Evolutionary conservation across 2,329 filamentous ascomycete species (phyloP).

Genomic region (Stachybotrys echinatus): DNA sequence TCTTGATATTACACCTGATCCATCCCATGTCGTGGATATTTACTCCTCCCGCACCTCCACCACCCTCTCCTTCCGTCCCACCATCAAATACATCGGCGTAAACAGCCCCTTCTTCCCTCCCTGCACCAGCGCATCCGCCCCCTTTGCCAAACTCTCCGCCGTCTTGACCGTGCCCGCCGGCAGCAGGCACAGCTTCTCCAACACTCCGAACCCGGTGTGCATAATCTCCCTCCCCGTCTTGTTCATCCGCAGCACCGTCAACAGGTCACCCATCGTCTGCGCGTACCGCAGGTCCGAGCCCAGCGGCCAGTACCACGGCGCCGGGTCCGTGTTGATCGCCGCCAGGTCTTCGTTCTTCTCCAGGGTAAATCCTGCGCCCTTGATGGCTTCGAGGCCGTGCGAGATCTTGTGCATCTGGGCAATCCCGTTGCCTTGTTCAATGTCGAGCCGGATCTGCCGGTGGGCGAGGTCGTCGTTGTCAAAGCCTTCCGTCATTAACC

Average conservation of each 20-base stretch:
- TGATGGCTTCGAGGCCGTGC: conserved; percentile 73
- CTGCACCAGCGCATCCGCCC: conserved; percentile 74
- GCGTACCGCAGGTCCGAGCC: conserved; percentile 71
- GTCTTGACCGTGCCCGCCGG: conserved; percentile 82
- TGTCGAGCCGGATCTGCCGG: conserved; percentile 80
- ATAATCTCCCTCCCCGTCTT: conserved; percentile 65
- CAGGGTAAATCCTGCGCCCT: conserved; percentile 77
- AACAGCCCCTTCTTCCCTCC: conserved; percentile 82
- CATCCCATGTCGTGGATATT: neutral
- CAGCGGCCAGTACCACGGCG: conserved; percentile 89
- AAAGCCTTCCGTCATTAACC: conserved; percentile 95
- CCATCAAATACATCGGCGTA: conserved; percentile 94
- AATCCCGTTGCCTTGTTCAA: conserved; percentile 89
- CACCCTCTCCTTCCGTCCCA: conserved; percentile 66
- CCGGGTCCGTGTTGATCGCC: conserved; percentile 27
- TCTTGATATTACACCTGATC: too few species aligned
- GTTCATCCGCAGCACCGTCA: conserved; percentile 80
- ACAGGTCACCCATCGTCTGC: conserved; percentile 64
- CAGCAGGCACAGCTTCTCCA: conserved; percentile 67
- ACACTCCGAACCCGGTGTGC: conserved; percentile 65
- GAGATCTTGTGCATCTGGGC: conserved; percentile 87
- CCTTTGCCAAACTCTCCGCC: conserved; percentile 71
- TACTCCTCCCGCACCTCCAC: neutral
- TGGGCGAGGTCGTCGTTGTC: conserved; percentile 79
- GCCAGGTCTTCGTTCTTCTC: conserved; percentile 56